phyloP scores from a whole-genome alignment of 179 eudicot genomes.

The Carnegiea gigantea region DNA sequence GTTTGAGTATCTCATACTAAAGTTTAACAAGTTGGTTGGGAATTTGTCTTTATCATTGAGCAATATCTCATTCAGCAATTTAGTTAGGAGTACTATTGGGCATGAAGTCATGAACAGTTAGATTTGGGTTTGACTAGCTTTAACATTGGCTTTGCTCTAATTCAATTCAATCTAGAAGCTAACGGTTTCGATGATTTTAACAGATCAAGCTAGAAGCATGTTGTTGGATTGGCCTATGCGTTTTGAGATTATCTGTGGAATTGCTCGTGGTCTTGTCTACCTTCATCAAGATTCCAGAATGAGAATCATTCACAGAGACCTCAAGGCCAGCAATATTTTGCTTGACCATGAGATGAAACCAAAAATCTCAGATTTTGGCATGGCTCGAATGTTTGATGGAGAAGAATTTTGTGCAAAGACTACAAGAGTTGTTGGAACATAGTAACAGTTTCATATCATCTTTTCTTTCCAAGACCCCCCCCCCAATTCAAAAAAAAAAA shows the following conservation, averaged over 20 bases:
- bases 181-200: no score
- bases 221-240: background rate
- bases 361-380: slow-evolving; percentile 9
- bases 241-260: background rate
- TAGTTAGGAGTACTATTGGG: no score
- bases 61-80: no score
- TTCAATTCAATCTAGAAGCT: no score
- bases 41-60: no score
- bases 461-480: background rate
- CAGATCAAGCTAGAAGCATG: background rate
- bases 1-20: background rate
- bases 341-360: background rate
- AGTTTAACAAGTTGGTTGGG: no score
- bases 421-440: background rate
- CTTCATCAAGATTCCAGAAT: background rate
- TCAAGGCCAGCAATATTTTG: background rate
- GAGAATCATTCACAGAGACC: background rate
- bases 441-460: background rate
- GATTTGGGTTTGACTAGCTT: no score
- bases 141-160: no score
- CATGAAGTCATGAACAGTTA: no score
- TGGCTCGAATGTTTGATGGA: background rate
- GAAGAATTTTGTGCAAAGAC: background rate
- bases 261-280: background rate
- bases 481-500: background rate